Evolutionary conservation across 345 rosid species (phyloP), one percentile per base, ranked within the genome.

Genomic region (Chamaenerion angustifolium): DNA sequence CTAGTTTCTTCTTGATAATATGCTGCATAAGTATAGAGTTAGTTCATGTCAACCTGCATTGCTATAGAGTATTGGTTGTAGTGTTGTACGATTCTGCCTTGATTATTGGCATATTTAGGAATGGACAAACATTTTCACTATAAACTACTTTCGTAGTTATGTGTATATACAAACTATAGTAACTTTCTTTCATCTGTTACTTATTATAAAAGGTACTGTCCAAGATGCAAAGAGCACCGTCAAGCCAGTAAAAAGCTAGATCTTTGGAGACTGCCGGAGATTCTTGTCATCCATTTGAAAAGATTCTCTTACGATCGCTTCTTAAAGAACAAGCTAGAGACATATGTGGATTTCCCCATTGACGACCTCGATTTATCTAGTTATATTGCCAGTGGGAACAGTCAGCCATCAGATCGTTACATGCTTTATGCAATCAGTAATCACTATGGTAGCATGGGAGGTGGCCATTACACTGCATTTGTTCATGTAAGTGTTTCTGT

Each of bases 401-500:
- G 71, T 35, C 63, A 67, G 57, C 58, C 48, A 52, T 75, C 82
- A 51, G 65, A 73, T 57, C 85, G 70, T 6, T 92, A 92, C 71
- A 77, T 75, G 76, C 96, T 92, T 48, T 87, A 87, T 76, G 96
- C 98, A 1, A 69, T 84, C 64, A 92, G 98, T 56, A 92, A 92
- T 78, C 98, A 87, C 76, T 80, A 80, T 18, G 98, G 98, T 49
- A 77, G 85, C 75, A 78, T 92, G 95, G 95, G 98, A 65, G 93
- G 89, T 60, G 98, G 98, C 62, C 98, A 87, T 64, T 92, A 92
- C 73, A 92, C 98, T 40, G 94, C 98, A 31, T 92, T 78, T 77
- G 81, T 92, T 63, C 98, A 82, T 75, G 98, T 92, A 78, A 88
- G 98, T 70, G 56, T 12, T 44, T 43, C 16, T 10, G 54, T 54